phyloP scores from a whole-genome alignment of 192 early-diverging fungal genomes.

The Coemansia sp. region DNA sequence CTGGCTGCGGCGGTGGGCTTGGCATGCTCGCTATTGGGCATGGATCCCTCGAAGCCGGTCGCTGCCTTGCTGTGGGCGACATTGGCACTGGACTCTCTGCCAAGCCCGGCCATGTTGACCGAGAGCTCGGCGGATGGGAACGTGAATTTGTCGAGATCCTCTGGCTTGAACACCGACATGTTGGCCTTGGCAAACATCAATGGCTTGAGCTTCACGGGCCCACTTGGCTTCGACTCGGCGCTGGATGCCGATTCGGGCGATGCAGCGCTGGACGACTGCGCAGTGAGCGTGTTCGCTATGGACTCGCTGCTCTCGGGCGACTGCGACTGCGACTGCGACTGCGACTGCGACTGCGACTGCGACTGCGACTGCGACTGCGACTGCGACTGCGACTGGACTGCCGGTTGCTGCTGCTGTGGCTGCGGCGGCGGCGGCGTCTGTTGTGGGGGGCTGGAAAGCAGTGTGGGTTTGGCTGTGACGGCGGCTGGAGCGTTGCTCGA shows the following conservation, averaged over 20 bases:
- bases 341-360: no score
- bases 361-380: background rate
- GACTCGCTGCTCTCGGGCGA: background rate
- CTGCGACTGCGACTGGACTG: background rate
- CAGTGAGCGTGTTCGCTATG: background rate
- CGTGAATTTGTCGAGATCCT: slow-evolving; percentile 48
- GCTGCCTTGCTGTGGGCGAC: background rate
- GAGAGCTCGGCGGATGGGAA: slow-evolving; percentile 36
- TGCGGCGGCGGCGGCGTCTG: background rate
- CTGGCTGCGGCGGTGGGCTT: background rate
- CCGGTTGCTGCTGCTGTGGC: background rate
- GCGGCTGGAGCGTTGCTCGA: background rate
- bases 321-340: background rate
- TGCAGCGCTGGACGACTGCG: background rate
- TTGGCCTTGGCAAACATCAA: slow-evolving; percentile 32
- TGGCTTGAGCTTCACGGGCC: slow-evolving; percentile 11
- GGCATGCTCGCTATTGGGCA: background rate
- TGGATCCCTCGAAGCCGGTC: background rate
- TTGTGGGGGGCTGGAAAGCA: background rate
- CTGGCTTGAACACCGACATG: slow-evolving; percentile 41
- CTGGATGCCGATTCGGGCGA: background rate
- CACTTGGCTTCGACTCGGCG: background rate
- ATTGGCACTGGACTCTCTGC: background rate
- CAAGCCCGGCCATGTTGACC: slow-evolving; percentile 32
- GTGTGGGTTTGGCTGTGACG: background rate